A percentile compares a stretch with the other conserved stretches of the same genome.
Conservation (phyloP, 2,329 filamentous ascomycete genomes). For the Cadophora luteo-olivacea region DNA sequence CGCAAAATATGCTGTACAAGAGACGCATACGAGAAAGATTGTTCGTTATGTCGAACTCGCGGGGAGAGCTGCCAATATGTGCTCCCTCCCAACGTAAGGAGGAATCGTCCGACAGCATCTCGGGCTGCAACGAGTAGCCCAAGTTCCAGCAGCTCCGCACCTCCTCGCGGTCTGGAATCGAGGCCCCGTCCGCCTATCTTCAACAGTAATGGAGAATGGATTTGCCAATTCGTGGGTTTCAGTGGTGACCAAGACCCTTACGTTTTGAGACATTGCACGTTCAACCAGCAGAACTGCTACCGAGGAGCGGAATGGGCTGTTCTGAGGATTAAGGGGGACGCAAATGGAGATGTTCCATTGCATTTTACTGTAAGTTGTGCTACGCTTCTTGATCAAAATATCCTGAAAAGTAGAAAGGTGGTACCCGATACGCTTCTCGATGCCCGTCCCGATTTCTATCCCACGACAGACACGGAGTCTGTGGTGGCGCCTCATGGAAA, state of each 20-base stretch:
- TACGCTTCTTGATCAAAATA: not conserved
- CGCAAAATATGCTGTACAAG: slow-evolving; percentile 41
- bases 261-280: slow-evolving; percentile 39
- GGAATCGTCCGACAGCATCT: slow-evolving; percentile 30
- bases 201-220: slow-evolving; percentile 29
- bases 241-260: slow-evolving; percentile 41
- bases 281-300: slow-evolving; percentile 40
- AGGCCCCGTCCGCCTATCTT: not conserved
- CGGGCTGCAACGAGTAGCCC: slow-evolving; percentile 30
- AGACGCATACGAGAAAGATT: slow-evolving; percentile 38
- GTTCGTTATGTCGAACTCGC: slow-evolving; percentile 37
- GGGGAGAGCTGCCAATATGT: slow-evolving; percentile 40
- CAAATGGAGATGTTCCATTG: slow-evolving; percentile 30
- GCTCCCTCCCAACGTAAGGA: slow-evolving; percentile 36
- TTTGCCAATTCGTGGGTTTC: slow-evolving; percentile 39
- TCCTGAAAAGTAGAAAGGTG: slow-evolving; percentile 28
- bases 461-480: slow-evolving; percentile 35
- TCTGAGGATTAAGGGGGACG: slow-evolving; percentile 35
- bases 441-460: slow-evolving; percentile 37
- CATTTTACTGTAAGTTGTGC: slow-evolving; percentile 35
- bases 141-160: slow-evolving; percentile 27
- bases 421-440: slow-evolving; percentile 38
- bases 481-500: slow-evolving; percentile 32
- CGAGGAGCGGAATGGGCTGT: slow-evolving; percentile 38
- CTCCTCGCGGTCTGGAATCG: slow-evolving; percentile 15